Evolutionary conservation across 345 rosid genomes (phyloP).

Genomic region (Gossypioides kirkii): DNA sequence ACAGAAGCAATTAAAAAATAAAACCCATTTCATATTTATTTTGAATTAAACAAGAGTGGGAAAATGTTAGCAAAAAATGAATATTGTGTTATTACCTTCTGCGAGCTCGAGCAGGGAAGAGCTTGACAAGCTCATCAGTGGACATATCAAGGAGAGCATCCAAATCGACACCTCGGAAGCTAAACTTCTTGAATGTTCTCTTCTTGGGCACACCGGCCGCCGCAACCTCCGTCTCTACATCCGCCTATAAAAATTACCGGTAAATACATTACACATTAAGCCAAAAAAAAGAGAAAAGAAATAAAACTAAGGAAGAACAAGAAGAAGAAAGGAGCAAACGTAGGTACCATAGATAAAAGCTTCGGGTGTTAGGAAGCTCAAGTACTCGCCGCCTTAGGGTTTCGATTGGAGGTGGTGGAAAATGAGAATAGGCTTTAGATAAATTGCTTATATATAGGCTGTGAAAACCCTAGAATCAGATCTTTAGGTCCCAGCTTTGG

Average conservation of each 20-base stretch:
- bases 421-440: too few relatives aligned
- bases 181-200: slow-evolving; percentile 87
- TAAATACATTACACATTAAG: not conserved
- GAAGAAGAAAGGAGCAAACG: not conserved
- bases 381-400: slow-evolving; percentile 37
- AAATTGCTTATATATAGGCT: not conserved
- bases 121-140: slow-evolving; percentile 90
- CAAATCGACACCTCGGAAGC: slow-evolving; percentile 77
- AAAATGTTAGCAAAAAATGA: not conserved
- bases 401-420: not conserved
- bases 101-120: slow-evolving; percentile 86
- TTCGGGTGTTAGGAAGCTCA: not conserved
- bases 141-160: slow-evolving; percentile 92
- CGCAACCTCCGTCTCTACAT: slow-evolving; percentile 43
- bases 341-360: slow-evolving; percentile 30
- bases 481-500: not conserved
- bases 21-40: not conserved
- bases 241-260: slow-evolving; percentile 28
- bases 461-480: slow-evolving; percentile 2
- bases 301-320: not conserved
- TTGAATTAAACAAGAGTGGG: too few relatives aligned
- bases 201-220: slow-evolving; percentile 56
- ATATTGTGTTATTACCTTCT: slow-evolving; percentile 50
- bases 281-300: not conserved
- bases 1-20: not conserved